Evolutionary conservation across 257 asterid species (phyloP), one percentile per base, ranked within the genome.

Genomic region (Capsicum baccatum): DNA sequence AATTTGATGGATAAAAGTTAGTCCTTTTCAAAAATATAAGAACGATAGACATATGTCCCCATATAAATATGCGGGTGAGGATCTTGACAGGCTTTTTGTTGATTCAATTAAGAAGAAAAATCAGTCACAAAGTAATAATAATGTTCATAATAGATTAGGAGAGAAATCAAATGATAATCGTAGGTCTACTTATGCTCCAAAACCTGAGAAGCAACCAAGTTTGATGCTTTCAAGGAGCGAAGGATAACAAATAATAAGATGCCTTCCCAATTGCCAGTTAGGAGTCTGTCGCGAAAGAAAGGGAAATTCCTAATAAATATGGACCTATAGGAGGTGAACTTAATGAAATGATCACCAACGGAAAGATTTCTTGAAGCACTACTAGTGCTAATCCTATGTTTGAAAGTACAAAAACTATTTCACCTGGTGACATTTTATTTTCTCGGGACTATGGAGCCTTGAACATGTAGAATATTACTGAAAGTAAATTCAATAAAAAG

Each of bases 371-470:
- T 9, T 84, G 81, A 71, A 89, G 83, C 7, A 58, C 79, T 58
- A 79, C 83, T 55, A 85, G 71, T 52, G 44, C 68, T 47, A 86
- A 35, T 82, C 79, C 83, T 33, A 78, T 81, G 83, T 84, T 87
- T 13, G 89, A 88, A 55, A 94, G 95, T 89, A 89, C 91, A n/a
- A 95, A 92, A 15, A 89, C 98, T 26, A 85, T 90, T 56, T 87
- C 93, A 15, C 95, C 94, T 1, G 95, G 96, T 73, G 94, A 90
- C 63, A 89, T 94, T 74, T 94, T 92, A 94, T 92, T 94, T 62
- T 88, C 92, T 42, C 87, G 64, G 56, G 94, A 91, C 8, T 83
- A 85, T 81, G 83, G 56, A 84, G 88, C 89, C 17, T 58, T 76
- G 14, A n/a, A 85, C 2, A 87, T 39, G 64, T 86, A 85, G 48